Conservation (phyloP, 2,329 filamentous ascomycete species). For the Penicillium crustosum region DNA sequence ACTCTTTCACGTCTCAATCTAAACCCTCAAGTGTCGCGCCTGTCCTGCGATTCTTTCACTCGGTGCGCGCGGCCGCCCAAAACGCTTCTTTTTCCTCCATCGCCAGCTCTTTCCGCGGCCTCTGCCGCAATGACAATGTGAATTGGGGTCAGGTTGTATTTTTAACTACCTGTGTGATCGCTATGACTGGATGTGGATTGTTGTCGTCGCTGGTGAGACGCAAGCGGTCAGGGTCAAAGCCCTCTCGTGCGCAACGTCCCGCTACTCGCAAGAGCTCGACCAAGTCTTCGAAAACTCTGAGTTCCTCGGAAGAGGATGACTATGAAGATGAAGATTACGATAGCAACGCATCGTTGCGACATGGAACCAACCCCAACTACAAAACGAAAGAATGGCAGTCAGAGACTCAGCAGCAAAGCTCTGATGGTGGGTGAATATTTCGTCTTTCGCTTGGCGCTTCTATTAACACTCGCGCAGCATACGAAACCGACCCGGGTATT, state of each 20-base stretch:
- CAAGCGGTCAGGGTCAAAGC: conserved; percentile 18
- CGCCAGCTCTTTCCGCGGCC: conserved; percentile 20
- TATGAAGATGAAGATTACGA: conserved; percentile 40
- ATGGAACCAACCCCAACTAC: conserved; percentile 25
- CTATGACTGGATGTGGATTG: conserved; percentile 41
- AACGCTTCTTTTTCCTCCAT: conserved; percentile 19
- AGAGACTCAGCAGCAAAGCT: conserved; percentile 29
- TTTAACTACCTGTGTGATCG: conserved; percentile 32
- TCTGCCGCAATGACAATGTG: conserved; percentile 31
- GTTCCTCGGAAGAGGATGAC: conserved; percentile 40
- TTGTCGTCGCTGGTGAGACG: conserved; percentile 33
- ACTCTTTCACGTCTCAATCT: conserved; percentile 14
- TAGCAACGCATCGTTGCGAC: conserved; percentile 34
- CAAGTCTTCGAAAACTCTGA: conserved; percentile 32
- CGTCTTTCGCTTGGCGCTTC: neutral
- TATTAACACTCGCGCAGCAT: conserved; percentile 27
- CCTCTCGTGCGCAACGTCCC: conserved; percentile 8
- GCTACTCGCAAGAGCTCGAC: conserved; percentile 20
- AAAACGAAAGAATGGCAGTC: conserved; percentile 22
- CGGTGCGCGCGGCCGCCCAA: conserved; percentile 21
- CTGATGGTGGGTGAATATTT: conserved; percentile 30
- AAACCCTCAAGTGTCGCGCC: conserved; percentile 12
- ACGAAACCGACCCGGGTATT: conserved; percentile 70
- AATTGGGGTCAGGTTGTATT: conserved; percentile 34
- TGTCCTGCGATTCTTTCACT: conserved; percentile 24